phyloP scores from a whole-genome alignment of 78 protist species.

The Dictyostelium discoideum region DNA sequence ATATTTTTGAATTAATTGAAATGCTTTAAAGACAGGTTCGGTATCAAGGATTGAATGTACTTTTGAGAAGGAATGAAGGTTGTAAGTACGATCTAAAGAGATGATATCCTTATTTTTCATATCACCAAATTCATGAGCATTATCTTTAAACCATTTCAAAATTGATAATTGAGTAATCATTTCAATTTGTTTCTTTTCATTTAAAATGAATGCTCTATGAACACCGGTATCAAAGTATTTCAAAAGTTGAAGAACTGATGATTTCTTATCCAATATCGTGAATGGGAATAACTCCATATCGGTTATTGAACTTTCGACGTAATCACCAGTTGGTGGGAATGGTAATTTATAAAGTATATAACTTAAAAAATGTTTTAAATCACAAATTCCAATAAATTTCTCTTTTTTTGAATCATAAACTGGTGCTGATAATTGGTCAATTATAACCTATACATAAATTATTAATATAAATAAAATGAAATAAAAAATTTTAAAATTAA shows the following conservation, averaged over 20 bases:
- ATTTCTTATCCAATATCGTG: constrained; percentile 23
- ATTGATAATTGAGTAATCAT: constrained; percentile 51
- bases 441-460: background rate
- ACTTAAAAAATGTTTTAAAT: constrained; percentile 48
- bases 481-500: background rate
- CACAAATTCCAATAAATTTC: constrained; percentile 47
- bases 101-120: constrained; percentile 14
- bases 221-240: constrained; percentile 73
- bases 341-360: constrained; percentile 67
- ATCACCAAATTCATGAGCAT: constrained; percentile 27
- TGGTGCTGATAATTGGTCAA: constrained; percentile 59
- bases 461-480: background rate
- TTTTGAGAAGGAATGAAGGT: constrained; percentile 34
- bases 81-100: background rate
- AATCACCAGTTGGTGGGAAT: constrained; percentile 46
- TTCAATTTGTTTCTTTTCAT: constrained; percentile 62
- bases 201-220: constrained; percentile 66
- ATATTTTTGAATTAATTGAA: constrained; percentile 22
- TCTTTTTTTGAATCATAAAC: constrained; percentile 12
- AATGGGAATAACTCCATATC: constrained; percentile 24
- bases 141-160: constrained; percentile 30
- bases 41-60: constrained; percentile 16
- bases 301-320: background rate
- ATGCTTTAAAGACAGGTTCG: constrained; percentile 55
- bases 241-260: constrained; percentile 23